Base-by-base conservation (phyloP, 139 green algal genomes). In the Medakamo hakoo region DNA sequence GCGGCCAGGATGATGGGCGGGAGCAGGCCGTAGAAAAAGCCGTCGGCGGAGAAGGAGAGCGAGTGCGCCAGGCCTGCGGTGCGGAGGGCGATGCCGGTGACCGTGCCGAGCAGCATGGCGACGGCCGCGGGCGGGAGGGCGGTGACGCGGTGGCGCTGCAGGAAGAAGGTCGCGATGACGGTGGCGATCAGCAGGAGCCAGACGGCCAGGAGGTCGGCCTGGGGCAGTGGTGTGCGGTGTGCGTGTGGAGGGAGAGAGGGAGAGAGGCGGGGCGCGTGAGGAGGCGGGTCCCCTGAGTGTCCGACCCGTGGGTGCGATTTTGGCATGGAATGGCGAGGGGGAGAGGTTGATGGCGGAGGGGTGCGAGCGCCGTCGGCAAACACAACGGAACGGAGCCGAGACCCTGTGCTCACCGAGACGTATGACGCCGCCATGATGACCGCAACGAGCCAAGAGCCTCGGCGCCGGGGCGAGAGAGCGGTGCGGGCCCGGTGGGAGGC, bases 1-100 rank as follows among this genome's bases (percentile, higher is more conserved):
- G 82, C 73, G 5, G 74, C 69, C 68, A 86, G 90, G 20, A 90
- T 84, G 30, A 90, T 90, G 56, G 85, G 83, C n/a, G 83, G 83
- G 23, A 90, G 73, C 0, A 90, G 68, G 22, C 70, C 67, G 48
- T 84, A 80, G 58, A 92, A 81, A 57, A 77, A 81, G 56, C 78
- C 58, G 2, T 32, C 67, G 27, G 78, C 69, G 1, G 63, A 74
- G 57, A 84, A 84, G 21, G 67, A 64, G 29, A 84, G 64, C 25
- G 69, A 60, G 27, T 66, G 22, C 26, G 62, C 29, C 25, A 82
- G 63, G 30, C 75, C 66, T 69, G 71, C 40, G 30, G 25, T 2
- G 32, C 65, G 65, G 18, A 55, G 55, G 14, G 70, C 32, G 4
- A 57, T 60, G 2, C 72, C 78, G 1, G 59, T 57, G 9, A 73